These are phyloP conservation scores for Ambrosiella beaveri DNA, from an alignment of 2,329 filamentous ascomycete genomes.

Conservation along the genomic window DNA sequence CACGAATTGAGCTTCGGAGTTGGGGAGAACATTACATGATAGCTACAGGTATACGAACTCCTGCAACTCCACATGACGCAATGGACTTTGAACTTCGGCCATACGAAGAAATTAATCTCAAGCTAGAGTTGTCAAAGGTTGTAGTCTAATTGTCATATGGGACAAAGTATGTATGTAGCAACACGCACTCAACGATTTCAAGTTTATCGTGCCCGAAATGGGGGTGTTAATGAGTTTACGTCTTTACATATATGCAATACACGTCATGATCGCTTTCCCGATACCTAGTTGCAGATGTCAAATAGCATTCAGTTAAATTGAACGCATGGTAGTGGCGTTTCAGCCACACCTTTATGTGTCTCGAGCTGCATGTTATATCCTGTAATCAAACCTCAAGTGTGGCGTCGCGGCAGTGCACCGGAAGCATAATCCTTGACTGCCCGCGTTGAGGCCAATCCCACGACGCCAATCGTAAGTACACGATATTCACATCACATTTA, in stretches of 20 bases:
- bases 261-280: too few relatives aligned
- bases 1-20: conserved; percentile 10
- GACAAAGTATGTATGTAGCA: background rate
- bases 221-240: background rate
- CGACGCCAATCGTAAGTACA: conserved; percentile 5
- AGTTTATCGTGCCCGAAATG: background rate
- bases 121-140: background rate
- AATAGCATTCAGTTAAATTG: conserved; percentile 2
- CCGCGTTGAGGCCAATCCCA: conserved; percentile 3
- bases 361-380: background rate
- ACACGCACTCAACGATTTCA: background rate
- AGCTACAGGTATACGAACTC: conserved; percentile 10
- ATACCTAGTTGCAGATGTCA: background rate
- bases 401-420: conserved; percentile 4
- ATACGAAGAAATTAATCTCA: conserved; percentile 5
- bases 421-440: background rate
- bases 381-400: background rate
- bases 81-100: conserved; percentile 1
- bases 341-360: background rate
- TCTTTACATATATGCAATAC: too few relatives aligned
- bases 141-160: background rate
- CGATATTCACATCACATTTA: conserved; percentile 7
- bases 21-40: conserved; percentile 9
- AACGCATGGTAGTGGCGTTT: conserved; percentile 2
- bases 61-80: background rate